phyloP scores from a whole-genome alignment of 345 rosid species.

The Punica granatum region DNA sequence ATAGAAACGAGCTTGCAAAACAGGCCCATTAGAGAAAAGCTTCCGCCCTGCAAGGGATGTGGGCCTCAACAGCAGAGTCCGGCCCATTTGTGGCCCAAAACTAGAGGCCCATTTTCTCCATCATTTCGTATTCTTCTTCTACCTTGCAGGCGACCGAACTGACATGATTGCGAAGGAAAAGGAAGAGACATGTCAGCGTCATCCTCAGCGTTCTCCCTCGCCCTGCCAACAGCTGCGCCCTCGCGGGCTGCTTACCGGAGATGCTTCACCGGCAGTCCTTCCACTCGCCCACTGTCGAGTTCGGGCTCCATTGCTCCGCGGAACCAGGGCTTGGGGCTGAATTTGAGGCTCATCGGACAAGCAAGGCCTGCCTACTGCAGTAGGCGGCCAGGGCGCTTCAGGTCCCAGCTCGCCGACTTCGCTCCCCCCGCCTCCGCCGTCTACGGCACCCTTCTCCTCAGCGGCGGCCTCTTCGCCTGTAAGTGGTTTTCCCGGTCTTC shows the following conservation, averaged over 20 bases:
- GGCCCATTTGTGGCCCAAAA: too few species aligned
- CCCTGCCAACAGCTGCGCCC: neutral
- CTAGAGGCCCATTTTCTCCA: too few species aligned
- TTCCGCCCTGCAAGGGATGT: too few species aligned
- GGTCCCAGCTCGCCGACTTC: constrained; percentile 50
- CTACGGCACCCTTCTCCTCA: constrained; percentile 59
- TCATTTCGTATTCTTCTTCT: too few species aligned
- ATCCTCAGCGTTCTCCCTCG: neutral
- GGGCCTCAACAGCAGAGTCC: too few species aligned
- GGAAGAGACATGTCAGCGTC: constrained; percentile 2
- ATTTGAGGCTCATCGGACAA: neutral
- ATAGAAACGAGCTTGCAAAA: too few species aligned
- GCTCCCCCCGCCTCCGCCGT: constrained; percentile 59
- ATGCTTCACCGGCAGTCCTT: neutral
- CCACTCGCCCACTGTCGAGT: neutral
- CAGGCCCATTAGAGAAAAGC: too few species aligned
- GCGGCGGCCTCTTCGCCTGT: constrained; percentile 85
- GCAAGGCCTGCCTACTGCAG: neutral
- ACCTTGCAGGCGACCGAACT: neutral
- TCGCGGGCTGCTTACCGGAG: neutral
- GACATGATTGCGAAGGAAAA: neutral
- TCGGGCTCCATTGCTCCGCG: neutral
- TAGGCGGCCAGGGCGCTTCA: constrained; percentile 21
- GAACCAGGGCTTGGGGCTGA: neutral
- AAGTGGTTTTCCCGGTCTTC: constrained; percentile 6